These are phyloP conservation scores for Penicillium verhagenii DNA, from an alignment of 495 filamentous ascomycete species.

Conservation along the genomic window DNA sequence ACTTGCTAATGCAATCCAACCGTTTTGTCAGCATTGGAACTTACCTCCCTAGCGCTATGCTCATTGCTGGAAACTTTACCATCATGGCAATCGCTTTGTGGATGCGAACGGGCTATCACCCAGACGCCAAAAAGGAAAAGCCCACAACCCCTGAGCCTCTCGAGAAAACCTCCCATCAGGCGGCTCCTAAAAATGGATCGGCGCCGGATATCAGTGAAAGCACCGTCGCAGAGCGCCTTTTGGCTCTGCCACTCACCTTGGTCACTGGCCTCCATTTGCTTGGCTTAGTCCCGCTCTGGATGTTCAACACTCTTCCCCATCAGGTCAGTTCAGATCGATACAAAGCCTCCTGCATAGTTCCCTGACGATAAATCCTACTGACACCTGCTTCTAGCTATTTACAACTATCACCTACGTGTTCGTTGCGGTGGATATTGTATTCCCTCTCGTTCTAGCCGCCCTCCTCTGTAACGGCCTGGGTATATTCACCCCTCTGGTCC, in stretches of 20 bases:
- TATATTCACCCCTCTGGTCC: constrained; percentile 49
- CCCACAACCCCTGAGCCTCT: constrained; percentile 14
- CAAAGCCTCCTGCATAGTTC: no score
- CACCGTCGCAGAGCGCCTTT: constrained; percentile 60
- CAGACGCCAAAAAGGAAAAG: constrained; percentile 14
- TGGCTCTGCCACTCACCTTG: constrained; percentile 75
- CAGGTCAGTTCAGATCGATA: constrained; percentile 59
- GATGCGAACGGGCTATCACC: constrained; percentile 72
- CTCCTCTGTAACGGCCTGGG: constrained; percentile 53
- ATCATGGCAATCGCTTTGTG: constrained; percentile 93
- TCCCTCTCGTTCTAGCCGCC: constrained; percentile 54
- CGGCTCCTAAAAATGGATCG: constrained; percentile 15
- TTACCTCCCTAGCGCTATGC: constrained; percentile 94
- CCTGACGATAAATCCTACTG: neutral
- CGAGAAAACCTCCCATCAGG: constrained; percentile 24
- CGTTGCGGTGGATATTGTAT: constrained; percentile 54
- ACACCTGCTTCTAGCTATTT: constrained; percentile 48
- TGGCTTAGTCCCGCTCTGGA: constrained; percentile 79
- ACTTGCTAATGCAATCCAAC: constrained; percentile 83
- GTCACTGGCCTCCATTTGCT: constrained; percentile 71
- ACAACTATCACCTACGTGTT: constrained; percentile 51
- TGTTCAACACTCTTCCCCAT: constrained; percentile 74
- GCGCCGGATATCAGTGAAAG: constrained; percentile 21
- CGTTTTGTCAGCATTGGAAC: constrained; percentile 98
- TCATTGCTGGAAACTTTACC: constrained; percentile 89